These are phyloP conservation scores for Aspergillus ochraceoroseus DNA, from an alignment of 2,329 filamentous ascomycete genomes.

Conservation along the genomic window DNA sequence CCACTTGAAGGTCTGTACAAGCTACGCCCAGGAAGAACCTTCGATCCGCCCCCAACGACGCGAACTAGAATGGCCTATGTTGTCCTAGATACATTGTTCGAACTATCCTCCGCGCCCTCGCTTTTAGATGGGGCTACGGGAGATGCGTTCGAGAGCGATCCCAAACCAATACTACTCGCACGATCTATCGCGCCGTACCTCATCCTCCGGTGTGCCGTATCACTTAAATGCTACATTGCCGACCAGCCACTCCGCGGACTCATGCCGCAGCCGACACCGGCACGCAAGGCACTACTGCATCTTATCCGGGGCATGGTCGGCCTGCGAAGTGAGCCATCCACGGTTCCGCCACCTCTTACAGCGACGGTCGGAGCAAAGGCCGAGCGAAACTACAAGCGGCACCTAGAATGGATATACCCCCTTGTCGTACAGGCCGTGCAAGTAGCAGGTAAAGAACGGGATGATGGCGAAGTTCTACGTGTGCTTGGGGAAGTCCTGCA, in stretches of 20 bases:
- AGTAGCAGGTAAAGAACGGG: constrained; percentile 39
- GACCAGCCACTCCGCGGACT: constrained; percentile 85
- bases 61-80: constrained; percentile 72
- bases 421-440: constrained; percentile 48
- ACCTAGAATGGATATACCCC: constrained; percentile 76
- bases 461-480: constrained; percentile 38
- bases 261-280: constrained; percentile 80
- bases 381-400: constrained; percentile 56
- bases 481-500: constrained; percentile 58
- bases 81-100: constrained; percentile 73
- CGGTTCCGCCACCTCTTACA: constrained; percentile 53
- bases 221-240: constrained; percentile 77
- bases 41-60: constrained; percentile 58
- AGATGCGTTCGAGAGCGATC: constrained; percentile 18
- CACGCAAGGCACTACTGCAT: constrained; percentile 72
- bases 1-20: constrained; percentile 61
- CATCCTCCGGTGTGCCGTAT: constrained; percentile 72
- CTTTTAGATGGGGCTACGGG: constrained; percentile 23
- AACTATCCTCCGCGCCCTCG: constrained; percentile 55
- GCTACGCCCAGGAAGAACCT: constrained; percentile 66
- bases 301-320: constrained; percentile 62
- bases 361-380: constrained; percentile 46
- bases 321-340: constrained; percentile 64
- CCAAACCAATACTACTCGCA: constrained; percentile 59
- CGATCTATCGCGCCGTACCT: constrained; percentile 73